Conservation (phyloP, 768 basidiomycete species). For the Phylloporus rhodoxanthus region DNA sequence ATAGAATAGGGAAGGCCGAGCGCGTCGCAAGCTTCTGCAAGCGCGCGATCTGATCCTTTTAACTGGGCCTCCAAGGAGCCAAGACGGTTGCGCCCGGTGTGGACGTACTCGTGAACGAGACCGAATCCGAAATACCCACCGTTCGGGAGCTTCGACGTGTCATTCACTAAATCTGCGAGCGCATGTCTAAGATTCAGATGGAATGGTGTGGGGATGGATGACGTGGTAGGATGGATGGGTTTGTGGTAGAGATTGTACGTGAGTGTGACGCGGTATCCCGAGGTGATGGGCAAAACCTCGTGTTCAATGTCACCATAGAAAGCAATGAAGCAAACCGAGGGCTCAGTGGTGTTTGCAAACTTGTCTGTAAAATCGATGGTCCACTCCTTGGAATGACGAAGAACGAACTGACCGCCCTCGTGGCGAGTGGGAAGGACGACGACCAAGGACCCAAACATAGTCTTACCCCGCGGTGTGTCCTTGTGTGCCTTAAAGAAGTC, state of each 20-base stretch:
- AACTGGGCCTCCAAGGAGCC: conserved; percentile 1
- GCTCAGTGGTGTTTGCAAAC: not conserved
- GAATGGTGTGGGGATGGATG: not conserved
- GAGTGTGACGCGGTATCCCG: conserved; percentile 40
- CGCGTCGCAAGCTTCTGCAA: conserved; percentile 3
- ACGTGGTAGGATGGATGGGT: not conserved
- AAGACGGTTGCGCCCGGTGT: not conserved
- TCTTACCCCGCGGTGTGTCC: conserved; percentile 39
- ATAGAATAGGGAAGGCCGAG: conserved; percentile 4
- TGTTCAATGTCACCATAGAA: conserved; percentile 42
- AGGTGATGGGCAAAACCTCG: conserved; percentile 36
- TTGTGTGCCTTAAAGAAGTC: conserved; percentile 48
- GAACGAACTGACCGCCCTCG: conserved; percentile 39
- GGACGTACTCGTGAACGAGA: conserved; percentile 10
- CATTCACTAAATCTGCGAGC: not conserved
- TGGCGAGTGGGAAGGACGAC: conserved; percentile 42
- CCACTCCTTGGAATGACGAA: conserved; percentile 33
- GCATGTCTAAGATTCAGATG: not conserved
- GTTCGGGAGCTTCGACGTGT: not conserved
- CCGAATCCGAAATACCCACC: conserved; percentile 11
- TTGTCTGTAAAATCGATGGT: conserved; percentile 32
- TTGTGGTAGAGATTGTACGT: conserved; percentile 33
- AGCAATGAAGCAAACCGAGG: conserved; percentile 33
- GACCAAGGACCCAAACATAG: conserved; percentile 49
- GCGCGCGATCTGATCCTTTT: conserved; percentile 11